Evolutionary conservation across 176 grass and related monocot genomes (phyloP), one percentile per base, ranked within the genome.

Genomic region (Canna indica): DNA sequence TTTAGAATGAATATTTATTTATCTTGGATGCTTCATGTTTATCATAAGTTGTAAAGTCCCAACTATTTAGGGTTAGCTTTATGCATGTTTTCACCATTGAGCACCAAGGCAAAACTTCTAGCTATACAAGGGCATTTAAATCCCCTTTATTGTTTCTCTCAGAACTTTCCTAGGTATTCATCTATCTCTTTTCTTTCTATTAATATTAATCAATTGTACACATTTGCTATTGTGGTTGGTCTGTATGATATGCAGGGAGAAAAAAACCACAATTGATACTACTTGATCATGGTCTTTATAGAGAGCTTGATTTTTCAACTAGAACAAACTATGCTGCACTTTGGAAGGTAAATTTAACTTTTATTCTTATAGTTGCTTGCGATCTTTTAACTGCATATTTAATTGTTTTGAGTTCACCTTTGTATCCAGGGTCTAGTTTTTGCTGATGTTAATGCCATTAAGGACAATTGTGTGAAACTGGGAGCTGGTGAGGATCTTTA

Each of bases 241-340:
- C 20, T 69, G 79, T 73, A 20, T 83, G 33, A 25, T 30, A 70
- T 73, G 62, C 76, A 96, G 92, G 81, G 26, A 79, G 77, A 71
- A 90, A 71, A 77, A 87, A 83, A 75, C 93, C 88, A 47, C 93
- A 97, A 69, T 62, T 91, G 70, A 78, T 97, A 83, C 80, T 97
- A 81, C 93, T 97, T 48, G 93, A 92, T 72, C 93, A 97, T 59
- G 93, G 93, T 44, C 86, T 97, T 70, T 97, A 91, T 79, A 97
- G 83, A 84, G 93, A 97, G 82, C 86, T 97, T 60, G 86, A 97
- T 77, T 48, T 83, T 47, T 27, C 80, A 33, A 97, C 86, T 32
- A 89, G 88, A 85, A 91, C 71, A 75, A 97, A 69, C 84, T 97
- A 97, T 77, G 93, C 93, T 79, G 85, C 88, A 60, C 88, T 97